These are phyloP conservation scores for Solanum chiquidenum DNA, from an alignment of 257 asterid species.

Conservation along the genomic window DNA sequence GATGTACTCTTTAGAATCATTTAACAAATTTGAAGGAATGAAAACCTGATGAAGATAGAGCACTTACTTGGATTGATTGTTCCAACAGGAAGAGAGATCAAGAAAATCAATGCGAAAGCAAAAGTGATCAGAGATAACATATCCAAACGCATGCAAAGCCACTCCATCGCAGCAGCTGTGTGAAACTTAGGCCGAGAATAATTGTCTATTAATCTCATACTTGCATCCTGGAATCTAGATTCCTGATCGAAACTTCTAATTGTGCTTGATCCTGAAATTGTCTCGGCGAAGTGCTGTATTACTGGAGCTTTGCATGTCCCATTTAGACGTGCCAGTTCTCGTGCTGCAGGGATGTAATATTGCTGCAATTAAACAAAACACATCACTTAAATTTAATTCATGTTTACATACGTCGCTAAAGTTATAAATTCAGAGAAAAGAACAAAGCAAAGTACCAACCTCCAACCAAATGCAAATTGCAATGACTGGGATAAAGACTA, in stretches of 20 bases:
- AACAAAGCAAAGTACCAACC: conserved; percentile 23
- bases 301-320: conserved; percentile 90
- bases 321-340: conserved; percentile 71
- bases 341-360: conserved; percentile 79
- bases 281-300: conserved; percentile 85
- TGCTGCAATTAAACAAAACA: conserved; percentile 22
- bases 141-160: conserved; percentile 91
- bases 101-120: conserved; percentile 50
- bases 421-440: not conserved
- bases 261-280: conserved; percentile 78
- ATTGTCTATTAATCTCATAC: conserved; percentile 68
- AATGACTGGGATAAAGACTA: conserved; percentile 58
- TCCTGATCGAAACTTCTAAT: conserved; percentile 79
- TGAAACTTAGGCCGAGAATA: conserved; percentile 80
- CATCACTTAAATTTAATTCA: not conserved
- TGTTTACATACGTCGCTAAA: not conserved
- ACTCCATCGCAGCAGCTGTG: conserved; percentile 71
- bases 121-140: conserved; percentile 61
- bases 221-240: conserved; percentile 47
- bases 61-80: conserved; percentile 68
- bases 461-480: conserved; percentile 65
- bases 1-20: not conserved
- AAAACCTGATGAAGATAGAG: not conserved
- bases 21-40: not conserved
- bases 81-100: conserved; percentile 71